Conservation (phyloP, 2,329 filamentous ascomycete species). For the Lachnellula suecica region DNA sequence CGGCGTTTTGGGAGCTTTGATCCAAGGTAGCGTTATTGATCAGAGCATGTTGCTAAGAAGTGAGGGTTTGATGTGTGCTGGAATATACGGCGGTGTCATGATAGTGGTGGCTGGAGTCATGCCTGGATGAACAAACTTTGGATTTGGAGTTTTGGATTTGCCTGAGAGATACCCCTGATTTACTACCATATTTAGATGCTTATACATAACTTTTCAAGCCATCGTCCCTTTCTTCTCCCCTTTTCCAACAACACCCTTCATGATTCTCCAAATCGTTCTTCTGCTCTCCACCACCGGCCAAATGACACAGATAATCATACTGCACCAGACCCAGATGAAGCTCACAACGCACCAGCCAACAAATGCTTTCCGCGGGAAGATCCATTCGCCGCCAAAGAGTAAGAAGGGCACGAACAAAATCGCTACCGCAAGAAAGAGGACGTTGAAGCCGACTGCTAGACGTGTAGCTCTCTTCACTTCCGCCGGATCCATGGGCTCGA, state of each 20-base stretch:
- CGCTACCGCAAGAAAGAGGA: slow-evolving; percentile 35
- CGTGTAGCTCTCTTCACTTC: slow-evolving; percentile 36
- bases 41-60: slow-evolving; percentile 10
- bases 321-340: slow-evolving; percentile 41
- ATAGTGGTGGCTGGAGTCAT: slow-evolving; percentile 28
- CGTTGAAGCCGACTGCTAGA: slow-evolving; percentile 37
- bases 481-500: slow-evolving; percentile 41
- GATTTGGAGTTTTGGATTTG: slow-evolving; percentile 3
- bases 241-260: slow-evolving; percentile 7
- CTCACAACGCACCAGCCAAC: slow-evolving; percentile 39
- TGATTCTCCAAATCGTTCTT: slow-evolving; percentile 31
- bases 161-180: background rate
- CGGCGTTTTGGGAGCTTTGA: slow-evolving; percentile 35
- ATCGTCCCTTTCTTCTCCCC: background rate
- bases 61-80: slow-evolving; percentile 25
- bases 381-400: slow-evolving; percentile 38
- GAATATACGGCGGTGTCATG: slow-evolving; percentile 30
- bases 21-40: slow-evolving; percentile 20
- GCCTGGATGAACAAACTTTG: slow-evolving; percentile 1
- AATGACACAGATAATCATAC: slow-evolving; percentile 37
- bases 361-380: slow-evolving; percentile 37
- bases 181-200: too few species aligned
- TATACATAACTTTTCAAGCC: background rate
- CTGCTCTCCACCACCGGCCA: slow-evolving; percentile 40
- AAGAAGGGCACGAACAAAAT: slow-evolving; percentile 40